Conservation (phyloP, 768 basidiomycete genomes). For the Podaxis pistillaris region DNA sequence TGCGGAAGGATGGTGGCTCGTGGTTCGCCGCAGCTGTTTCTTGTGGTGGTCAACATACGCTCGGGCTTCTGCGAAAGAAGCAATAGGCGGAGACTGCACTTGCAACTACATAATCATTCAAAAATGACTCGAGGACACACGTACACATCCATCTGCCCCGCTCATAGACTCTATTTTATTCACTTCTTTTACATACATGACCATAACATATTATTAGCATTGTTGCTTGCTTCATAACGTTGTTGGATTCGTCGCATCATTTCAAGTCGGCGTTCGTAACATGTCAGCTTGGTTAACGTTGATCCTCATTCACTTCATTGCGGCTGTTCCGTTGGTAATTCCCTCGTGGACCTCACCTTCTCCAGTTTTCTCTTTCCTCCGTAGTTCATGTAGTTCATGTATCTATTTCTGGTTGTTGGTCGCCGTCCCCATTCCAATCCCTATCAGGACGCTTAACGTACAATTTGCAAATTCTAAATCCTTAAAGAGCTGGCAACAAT, state of each 20-base stretch:
- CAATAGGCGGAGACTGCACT: constrained; percentile 17
- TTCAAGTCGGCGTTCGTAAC: neutral
- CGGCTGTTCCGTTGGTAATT: neutral
- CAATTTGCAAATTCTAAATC: neutral
- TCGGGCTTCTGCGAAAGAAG: constrained; percentile 72
- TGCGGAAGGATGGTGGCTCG: constrained; percentile 68
- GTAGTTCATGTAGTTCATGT: neutral
- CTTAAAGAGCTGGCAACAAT: neutral
- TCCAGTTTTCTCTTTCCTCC: neutral
- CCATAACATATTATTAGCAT: neutral
- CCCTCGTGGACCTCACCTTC: neutral
- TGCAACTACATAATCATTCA: neutral
- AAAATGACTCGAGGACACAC: neutral
- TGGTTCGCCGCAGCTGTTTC: constrained; percentile 66
- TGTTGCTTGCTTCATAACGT: neutral
- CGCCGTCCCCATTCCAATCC: neutral
- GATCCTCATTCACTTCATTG: no score
- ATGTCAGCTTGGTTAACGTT: neutral
- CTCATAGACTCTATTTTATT: neutral
- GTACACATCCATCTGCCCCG: neutral
- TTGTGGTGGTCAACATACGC: constrained; percentile 78
- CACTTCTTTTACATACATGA: constrained; percentile 1
- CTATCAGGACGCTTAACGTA: neutral
- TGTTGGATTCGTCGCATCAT: neutral
- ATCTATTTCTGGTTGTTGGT: neutral